Conservation (phyloP, 768 basidiomycete genomes). For the Rhodosporidiobolus sp. region DNA sequence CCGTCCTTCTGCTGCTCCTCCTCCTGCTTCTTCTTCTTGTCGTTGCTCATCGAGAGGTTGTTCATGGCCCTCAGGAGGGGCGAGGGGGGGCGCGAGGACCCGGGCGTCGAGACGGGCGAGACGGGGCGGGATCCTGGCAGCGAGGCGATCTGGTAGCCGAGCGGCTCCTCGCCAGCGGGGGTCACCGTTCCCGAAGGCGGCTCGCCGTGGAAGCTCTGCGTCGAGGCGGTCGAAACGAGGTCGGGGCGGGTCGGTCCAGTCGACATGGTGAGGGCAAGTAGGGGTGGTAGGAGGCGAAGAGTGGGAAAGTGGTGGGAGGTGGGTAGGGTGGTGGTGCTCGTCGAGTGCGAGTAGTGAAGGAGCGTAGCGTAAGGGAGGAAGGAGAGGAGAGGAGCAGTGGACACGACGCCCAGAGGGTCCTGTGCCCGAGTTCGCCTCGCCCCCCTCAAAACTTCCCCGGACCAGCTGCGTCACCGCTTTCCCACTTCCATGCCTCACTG, state of each 20-base stretch:
- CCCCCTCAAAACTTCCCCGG: too few species aligned
- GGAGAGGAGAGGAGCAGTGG: too few species aligned
- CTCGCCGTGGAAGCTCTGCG: slow-evolving; percentile 17
- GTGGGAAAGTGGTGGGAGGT: neutral
- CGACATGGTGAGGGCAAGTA: neutral
- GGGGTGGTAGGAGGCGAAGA: neutral
- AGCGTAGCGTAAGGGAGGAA: too few species aligned
- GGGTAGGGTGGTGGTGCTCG: neutral
- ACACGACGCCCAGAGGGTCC: too few species aligned
- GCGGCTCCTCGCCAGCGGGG: slow-evolving; percentile 7
- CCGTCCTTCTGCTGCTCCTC: slow-evolving; percentile 1
- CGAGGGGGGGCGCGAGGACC: slow-evolving; percentile 39
- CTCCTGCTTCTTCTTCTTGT: slow-evolving; percentile 3
- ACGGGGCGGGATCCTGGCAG: slow-evolving; percentile 34
- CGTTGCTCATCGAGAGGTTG: slow-evolving; percentile 32
- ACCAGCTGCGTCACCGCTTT: too few species aligned
- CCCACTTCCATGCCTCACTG: too few species aligned
- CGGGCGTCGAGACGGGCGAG: slow-evolving; percentile 35
- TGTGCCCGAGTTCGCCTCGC: too few species aligned
- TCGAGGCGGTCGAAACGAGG: slow-evolving; percentile 34
- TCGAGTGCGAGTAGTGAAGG: too few species aligned
- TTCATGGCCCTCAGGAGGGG: slow-evolving; percentile 36
- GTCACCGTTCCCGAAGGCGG: slow-evolving; percentile 17
- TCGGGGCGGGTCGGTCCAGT: slow-evolving; percentile 19
- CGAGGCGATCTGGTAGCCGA: slow-evolving; percentile 27